phyloP scores from a whole-genome alignment of 1,139 yeast genomes.

The Kodamaea suecica region DNA sequence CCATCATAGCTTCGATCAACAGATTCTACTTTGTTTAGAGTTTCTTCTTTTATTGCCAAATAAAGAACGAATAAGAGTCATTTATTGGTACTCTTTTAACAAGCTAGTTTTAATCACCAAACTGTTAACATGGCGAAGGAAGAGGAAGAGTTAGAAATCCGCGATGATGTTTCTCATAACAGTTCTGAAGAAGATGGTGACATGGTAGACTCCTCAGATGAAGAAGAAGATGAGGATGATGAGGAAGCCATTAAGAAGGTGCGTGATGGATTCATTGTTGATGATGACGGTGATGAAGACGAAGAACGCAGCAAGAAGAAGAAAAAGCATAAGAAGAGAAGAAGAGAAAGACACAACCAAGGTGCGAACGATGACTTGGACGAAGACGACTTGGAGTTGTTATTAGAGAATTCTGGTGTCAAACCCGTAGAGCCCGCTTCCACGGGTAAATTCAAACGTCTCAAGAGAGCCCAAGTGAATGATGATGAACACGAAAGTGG shows the following conservation, averaged over 20 bases:
- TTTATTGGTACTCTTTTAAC: no score
- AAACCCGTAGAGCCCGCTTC: constrained; percentile 31
- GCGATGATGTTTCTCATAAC: constrained; percentile 28
- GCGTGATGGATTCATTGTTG: constrained; percentile 91
- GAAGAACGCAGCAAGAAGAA: constrained; percentile 36
- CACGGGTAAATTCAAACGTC: constrained; percentile 64
- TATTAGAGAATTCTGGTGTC: constrained; percentile 87
- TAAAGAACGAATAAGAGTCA: no score
- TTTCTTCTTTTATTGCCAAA: neutral
- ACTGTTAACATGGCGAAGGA: constrained; percentile 6
- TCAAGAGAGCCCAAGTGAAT: constrained; percentile 63
- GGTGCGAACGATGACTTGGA: constrained; percentile 72
- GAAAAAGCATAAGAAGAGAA: constrained; percentile 43
- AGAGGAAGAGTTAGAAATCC: constrained; percentile 38
- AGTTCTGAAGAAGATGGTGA: constrained; percentile 42
- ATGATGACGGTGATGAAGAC: constrained; percentile 72
- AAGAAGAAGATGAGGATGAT: constrained; percentile 72
- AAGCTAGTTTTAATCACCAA: neutral
- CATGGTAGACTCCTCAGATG: constrained; percentile 67
- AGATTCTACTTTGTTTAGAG: neutral
- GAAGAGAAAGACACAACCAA: constrained; percentile 22
- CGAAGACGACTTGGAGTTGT: constrained; percentile 90
- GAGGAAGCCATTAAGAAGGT: constrained; percentile 74
- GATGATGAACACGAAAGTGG: constrained; percentile 20
- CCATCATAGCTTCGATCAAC: neutral